These are phyloP conservation scores for Arabis hirsuta DNA, from an alignment of 345 rosid genomes.

Conservation along the genomic window DNA sequence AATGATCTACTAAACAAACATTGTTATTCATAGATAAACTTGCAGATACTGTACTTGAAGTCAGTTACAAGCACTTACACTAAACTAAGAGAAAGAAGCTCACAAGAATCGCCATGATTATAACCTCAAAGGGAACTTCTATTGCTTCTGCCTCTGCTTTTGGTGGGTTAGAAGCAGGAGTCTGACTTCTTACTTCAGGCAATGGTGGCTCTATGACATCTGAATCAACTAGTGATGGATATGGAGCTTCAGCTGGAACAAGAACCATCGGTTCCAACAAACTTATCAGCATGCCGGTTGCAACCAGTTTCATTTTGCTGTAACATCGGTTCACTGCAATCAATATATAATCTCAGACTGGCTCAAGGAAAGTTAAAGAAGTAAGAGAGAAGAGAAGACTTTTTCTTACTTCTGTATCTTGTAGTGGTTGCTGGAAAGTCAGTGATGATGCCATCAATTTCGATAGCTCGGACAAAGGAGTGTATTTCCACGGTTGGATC, in stretches of 20 bases:
- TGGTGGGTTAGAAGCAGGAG: slow-evolving; percentile 7
- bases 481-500: slow-evolving; percentile 79
- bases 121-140: slow-evolving; percentile 17
- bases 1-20: slow-evolving; percentile 20
- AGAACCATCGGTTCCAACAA: not conserved
- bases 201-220: slow-evolving; percentile 68
- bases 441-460: slow-evolving; percentile 67
- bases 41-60: slow-evolving; percentile 32
- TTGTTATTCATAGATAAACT: slow-evolving; percentile 27
- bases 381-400: slow-evolving; percentile 10
- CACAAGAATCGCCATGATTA: slow-evolving; percentile 29
- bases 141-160: slow-evolving; percentile 29
- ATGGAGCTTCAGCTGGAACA: slow-evolving; percentile 73
- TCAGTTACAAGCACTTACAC: slow-evolving; percentile 30
- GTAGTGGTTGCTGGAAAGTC: slow-evolving; percentile 77
- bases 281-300: slow-evolving; percentile 51
- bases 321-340: slow-evolving; percentile 73
- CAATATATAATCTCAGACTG: slow-evolving; percentile 19
- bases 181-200: slow-evolving; percentile 40
- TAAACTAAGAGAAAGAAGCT: slow-evolving; percentile 32
- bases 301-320: slow-evolving; percentile 46
- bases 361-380: slow-evolving; percentile 13
- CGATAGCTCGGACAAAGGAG: slow-evolving; percentile 35
- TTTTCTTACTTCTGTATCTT: slow-evolving; percentile 68
- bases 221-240: slow-evolving; percentile 50